phyloP scores from a whole-genome alignment of 306 rosid genomes.

The Castanopsis chinensis region DNA sequence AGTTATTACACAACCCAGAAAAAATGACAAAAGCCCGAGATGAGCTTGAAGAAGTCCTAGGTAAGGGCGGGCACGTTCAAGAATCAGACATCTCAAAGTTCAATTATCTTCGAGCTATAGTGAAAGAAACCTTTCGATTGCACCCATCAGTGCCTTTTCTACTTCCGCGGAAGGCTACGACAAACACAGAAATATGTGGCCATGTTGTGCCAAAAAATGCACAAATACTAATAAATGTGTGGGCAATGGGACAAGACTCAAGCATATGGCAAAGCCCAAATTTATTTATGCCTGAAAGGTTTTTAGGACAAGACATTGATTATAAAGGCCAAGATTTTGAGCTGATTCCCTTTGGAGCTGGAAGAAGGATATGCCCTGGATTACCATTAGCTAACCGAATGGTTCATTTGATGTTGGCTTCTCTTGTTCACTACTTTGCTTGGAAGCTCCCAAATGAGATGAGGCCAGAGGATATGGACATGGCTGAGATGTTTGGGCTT shows the following conservation, averaged over 20 bases:
- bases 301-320: not conserved
- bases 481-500: too few species aligned
- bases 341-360: not conserved
- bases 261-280: slow-evolving; percentile 23
- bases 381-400: too few species aligned
- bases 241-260: slow-evolving; percentile 28
- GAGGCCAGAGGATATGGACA: too few species aligned
- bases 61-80: not conserved
- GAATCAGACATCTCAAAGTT: slow-evolving; percentile 28
- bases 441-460: too few species aligned
- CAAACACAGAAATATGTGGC: slow-evolving; percentile 1
- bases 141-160: slow-evolving; percentile 31
- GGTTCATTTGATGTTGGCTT: too few species aligned
- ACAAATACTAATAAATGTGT: slow-evolving; percentile 14
- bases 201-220: slow-evolving; percentile 12
- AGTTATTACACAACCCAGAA: slow-evolving; percentile 15
- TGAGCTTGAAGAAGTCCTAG: slow-evolving; percentile 8
- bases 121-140: slow-evolving; percentile 30
- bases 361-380: too few species aligned
- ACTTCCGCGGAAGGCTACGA: slow-evolving; percentile 16
- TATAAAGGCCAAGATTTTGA: not conserved
- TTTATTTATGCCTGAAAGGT: slow-evolving; percentile 29
- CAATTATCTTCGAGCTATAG: slow-evolving; percentile 16
- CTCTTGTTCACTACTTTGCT: too few species aligned
- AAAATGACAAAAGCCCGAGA: not conserved